These are phyloP conservation scores for Apiotrichum siamense DNA, from an alignment of 1,284 basidiomycete species.

Conservation along the genomic window DNA sequence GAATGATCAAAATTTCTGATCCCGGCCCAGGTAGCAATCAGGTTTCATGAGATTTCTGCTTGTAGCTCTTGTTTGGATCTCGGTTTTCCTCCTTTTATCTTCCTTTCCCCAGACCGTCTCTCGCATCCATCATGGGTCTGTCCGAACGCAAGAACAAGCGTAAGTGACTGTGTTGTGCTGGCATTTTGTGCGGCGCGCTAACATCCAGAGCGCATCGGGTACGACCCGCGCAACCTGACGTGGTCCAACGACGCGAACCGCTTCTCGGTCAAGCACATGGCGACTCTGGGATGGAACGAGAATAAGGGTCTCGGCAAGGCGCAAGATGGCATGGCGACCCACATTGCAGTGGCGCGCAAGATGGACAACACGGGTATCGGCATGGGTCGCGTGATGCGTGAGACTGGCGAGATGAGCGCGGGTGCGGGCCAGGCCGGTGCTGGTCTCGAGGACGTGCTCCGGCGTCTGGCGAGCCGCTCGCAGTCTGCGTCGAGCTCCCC, in stretches of 20 bases:
- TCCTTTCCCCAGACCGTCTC: too few relatives aligned
- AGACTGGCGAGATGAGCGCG: constrained; percentile 39
- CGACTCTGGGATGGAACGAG: constrained; percentile 45
- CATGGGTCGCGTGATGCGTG: constrained; percentile 41
- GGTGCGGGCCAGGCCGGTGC: constrained; percentile 44
- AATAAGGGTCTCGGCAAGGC: constrained; percentile 39
- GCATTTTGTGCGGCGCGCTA: not conserved
- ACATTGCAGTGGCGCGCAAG: constrained; percentile 47
- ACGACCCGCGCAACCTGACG: constrained; percentile 47
- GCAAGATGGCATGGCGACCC: constrained; percentile 40
- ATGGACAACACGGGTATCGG: constrained; percentile 48
- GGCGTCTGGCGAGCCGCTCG: constrained; percentile 28
- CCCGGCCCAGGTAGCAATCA: constrained; percentile 2
- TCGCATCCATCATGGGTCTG: constrained; percentile 43
- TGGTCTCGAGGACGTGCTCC: constrained; percentile 44
- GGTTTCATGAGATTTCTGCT: not conserved
- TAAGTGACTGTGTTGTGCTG: constrained; percentile 12
- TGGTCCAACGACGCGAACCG: constrained; percentile 47
- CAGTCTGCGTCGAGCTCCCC: constrained; percentile 14
- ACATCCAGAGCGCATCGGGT: constrained; percentile 41
- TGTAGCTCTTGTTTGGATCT: not conserved
- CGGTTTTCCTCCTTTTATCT: not conserved
- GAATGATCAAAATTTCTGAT: constrained; percentile 21
- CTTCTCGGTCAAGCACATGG: constrained; percentile 48
- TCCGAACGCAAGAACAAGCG: constrained; percentile 47